Evolutionary conservation across 2,329 filamentous ascomycete genomes (phyloP), one percentile per base, ranked within the genome.

Genomic region (Botryotinia convoluta): DNA sequence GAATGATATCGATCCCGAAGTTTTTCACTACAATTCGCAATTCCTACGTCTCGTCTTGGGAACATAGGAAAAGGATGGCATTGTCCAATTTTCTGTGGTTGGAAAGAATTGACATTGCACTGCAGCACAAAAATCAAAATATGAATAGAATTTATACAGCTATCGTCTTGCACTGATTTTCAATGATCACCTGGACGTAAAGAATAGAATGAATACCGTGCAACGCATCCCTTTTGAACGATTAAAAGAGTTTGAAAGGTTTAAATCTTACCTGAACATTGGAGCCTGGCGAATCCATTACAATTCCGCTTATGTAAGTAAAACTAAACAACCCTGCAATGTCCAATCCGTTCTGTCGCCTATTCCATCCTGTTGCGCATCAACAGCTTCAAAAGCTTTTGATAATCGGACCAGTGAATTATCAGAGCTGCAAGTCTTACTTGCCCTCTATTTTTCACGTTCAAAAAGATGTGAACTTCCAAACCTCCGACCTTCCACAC

Each of bases 381-480:
- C 37, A 57, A 57, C 35, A 42, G 65, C 65, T 69, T 69, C 65
- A 32, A 69, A 44, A 69, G n/a, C 45, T 39, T 37, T 54, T 54
- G 64, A 68, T 54, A 8, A 57, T 69, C 48, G 51, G n/a, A 29
- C 48, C 48, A 57, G 26, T 57, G 37, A 69, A 32, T 32, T 44
- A 59, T 59, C 37, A 63, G 64, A 70, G 73, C 67, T 45, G 44
- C 48, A 67, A 63, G 45, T 45, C 60, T 73, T 42, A 45, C 69
- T 45, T 44, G 62, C 63, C 51, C 69, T 59, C 29, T 62, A 37
- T 32, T 51, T 26, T 39, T 62, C 37, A 29, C 48, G 20, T 6
- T 67, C 72, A 48, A 78, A 57, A 76, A 67, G 59, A 79, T 79
- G 77, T 79, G 74, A 78, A 72, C 42, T 67, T 68, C 51, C 64